phyloP scores from a whole-genome alignment of 2,329 filamentous ascomycete species.

The Neophaeococcomyces aloes region DNA sequence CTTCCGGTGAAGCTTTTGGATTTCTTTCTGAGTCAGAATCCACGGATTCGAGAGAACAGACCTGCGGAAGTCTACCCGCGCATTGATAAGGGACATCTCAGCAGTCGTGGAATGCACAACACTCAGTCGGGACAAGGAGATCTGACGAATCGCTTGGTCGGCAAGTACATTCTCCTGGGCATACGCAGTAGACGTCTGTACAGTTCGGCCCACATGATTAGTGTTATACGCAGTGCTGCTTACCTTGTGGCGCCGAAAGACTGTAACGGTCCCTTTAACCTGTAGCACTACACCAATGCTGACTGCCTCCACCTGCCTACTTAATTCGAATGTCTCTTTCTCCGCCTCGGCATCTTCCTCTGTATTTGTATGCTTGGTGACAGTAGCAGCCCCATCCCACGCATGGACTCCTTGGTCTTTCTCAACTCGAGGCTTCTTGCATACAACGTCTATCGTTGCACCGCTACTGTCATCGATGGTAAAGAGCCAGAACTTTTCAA shows the following conservation, averaged over 20 bases:
- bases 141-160: constrained; percentile 1
- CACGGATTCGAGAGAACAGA: constrained; percentile 45
- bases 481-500: constrained; percentile 31
- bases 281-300: constrained; percentile 45
- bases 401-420: constrained; percentile 10
- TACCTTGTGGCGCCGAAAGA: constrained; percentile 31
- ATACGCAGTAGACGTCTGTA: too few relatives aligned
- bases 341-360: neutral
- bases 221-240: neutral
- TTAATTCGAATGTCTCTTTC: neutral
- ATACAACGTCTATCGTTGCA: constrained; percentile 45
- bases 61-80: constrained; percentile 39
- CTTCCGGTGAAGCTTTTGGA: constrained; percentile 33
- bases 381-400: constrained; percentile 1
- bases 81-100: constrained; percentile 45
- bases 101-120: constrained; percentile 42
- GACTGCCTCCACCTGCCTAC: constrained; percentile 27
- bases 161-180: too few relatives aligned
- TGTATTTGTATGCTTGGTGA: neutral
- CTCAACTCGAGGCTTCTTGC: constrained; percentile 27
- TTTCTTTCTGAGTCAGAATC: constrained; percentile 37
- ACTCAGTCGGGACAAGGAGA: constrained; percentile 33
- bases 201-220: neutral
- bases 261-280: constrained; percentile 46
- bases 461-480: constrained; percentile 54